Conservation (phyloP, 2,329 filamentous ascomycete genomes). For the Botryotinia globosa region DNA sequence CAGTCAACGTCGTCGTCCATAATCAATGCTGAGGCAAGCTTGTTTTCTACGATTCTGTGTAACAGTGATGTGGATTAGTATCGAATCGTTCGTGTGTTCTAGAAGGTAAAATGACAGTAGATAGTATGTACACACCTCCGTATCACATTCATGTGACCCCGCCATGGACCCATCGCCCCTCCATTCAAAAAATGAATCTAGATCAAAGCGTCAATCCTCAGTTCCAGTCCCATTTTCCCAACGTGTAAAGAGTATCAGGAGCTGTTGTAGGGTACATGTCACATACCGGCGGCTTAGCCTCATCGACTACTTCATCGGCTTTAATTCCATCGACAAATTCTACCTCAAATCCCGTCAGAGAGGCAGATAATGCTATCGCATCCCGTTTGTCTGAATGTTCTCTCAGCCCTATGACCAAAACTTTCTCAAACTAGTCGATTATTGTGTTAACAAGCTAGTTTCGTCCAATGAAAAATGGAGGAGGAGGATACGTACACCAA, state of each 20-base stretch:
- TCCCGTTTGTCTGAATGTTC: conserved; percentile 50
- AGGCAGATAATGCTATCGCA: conserved; percentile 44
- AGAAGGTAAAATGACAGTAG: background rate
- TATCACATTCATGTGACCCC: conserved; percentile 43
- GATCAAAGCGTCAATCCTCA: background rate
- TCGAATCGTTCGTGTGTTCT: background rate
- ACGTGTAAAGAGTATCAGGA: background rate
- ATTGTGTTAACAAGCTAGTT: background rate
- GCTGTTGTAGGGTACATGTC: background rate
- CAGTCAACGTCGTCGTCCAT: conserved; percentile 47
- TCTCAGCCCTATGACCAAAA: conserved; percentile 47
- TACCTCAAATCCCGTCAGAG: conserved; percentile 44
- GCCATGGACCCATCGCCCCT: conserved; percentile 43
- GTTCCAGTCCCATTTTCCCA: background rate
- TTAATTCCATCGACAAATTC: conserved; percentile 46
- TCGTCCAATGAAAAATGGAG: background rate
- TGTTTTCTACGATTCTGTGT: conserved; percentile 25
- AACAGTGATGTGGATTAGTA: conserved; percentile 1
- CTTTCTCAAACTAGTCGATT: conserved; percentile 41
- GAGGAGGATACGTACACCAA: background rate
- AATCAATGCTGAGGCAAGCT: conserved; percentile 40
- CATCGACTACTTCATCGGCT: conserved; percentile 42
- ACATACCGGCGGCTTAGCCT: conserved; percentile 41
- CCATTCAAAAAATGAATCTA: conserved; percentile 14
- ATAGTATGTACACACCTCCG: conserved; percentile 27